Evolutionary conservation across 192 early-diverging fungal genomes (phyloP).

Genomic region (Kappamyces sp.): DNA sequence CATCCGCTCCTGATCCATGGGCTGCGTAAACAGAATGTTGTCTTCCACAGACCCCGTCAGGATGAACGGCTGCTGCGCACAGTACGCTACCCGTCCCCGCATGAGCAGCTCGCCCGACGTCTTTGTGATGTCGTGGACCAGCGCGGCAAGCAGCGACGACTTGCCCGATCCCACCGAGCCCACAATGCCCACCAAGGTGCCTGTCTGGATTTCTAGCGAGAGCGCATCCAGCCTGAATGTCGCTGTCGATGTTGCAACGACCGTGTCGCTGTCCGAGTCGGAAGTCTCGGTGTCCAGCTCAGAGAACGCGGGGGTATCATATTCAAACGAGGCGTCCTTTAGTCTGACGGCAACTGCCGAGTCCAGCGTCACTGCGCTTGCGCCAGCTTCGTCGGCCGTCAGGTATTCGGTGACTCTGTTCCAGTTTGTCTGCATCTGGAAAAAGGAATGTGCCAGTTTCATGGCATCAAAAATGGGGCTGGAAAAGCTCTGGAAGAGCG

Average conservation of each 20-base stretch:
- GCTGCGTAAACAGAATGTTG: slow-evolving; percentile 58
- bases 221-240: slow-evolving; percentile 59
- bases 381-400: background rate
- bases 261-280: background rate
- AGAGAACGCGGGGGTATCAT: too few species aligned
- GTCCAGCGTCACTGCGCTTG: too few species aligned
- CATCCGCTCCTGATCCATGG: slow-evolving; percentile 5
- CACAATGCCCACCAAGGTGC: slow-evolving; percentile 69
- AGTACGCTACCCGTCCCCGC: slow-evolving; percentile 31
- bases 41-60: slow-evolving; percentile 52
- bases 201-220: slow-evolving; percentile 59
- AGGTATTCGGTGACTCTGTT: slow-evolving; percentile 7
- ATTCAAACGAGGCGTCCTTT: too few species aligned
- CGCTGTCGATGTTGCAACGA: background rate
- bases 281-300: too few species aligned
- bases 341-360: background rate
- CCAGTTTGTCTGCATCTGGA: background rate
- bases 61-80: slow-evolving; percentile 33
- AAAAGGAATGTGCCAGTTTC: too few species aligned
- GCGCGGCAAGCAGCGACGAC: slow-evolving; percentile 65
- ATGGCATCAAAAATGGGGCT: too few species aligned
- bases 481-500: background rate
- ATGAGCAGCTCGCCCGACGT: too few species aligned
- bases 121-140: slow-evolving; percentile 69
- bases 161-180: slow-evolving; percentile 70